Evolutionary conservation across 495 filamentous ascomycete genomes (phyloP).

Genomic region (Cenococcum geophilum): DNA sequence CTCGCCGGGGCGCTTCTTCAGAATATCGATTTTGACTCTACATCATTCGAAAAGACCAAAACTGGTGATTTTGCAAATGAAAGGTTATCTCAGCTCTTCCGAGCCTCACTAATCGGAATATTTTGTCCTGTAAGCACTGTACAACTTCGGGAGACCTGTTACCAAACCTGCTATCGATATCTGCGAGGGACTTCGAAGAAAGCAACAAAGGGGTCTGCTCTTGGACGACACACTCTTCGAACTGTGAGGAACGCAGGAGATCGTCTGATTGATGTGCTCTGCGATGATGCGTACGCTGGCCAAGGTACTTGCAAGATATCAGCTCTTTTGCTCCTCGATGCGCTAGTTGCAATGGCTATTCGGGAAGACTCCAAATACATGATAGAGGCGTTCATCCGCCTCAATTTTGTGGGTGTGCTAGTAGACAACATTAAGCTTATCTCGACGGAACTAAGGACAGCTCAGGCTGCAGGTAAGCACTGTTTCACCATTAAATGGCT

Average conservation of each 20-base stretch:
- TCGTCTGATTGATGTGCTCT: slow-evolving; percentile 73
- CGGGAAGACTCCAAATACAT: slow-evolving; percentile 60
- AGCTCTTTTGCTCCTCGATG: slow-evolving; percentile 68
- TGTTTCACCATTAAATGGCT: not conserved
- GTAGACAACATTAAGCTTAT: slow-evolving; percentile 75
- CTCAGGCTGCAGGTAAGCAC: slow-evolving; percentile 47
- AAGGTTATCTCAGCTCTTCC: slow-evolving; percentile 85
- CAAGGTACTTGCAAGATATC: slow-evolving; percentile 74
- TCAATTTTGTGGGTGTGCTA: slow-evolving; percentile 85
- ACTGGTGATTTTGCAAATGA: slow-evolving; percentile 74
- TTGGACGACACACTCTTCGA: slow-evolving; percentile 60
- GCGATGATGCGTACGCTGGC: slow-evolving; percentile 87
- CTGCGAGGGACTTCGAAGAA: slow-evolving; percentile 63
- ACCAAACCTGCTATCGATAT: slow-evolving; percentile 82
- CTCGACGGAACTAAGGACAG: slow-evolving; percentile 55
- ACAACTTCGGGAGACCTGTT: slow-evolving; percentile 70
- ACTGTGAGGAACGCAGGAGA: slow-evolving; percentile 72
- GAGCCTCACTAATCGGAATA: slow-evolving; percentile 69
- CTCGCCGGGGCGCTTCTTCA: slow-evolving; percentile 71
- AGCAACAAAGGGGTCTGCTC: slow-evolving; percentile 38
- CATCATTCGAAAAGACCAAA: slow-evolving; percentile 26
- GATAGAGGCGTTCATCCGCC: slow-evolving; percentile 68
- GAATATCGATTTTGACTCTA: slow-evolving; percentile 54
- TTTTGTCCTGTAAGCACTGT: slow-evolving; percentile 62
- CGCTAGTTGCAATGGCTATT: slow-evolving; percentile 61